Base-by-base conservation (phyloP, 2,329 filamentous ascomycete genomes). In the Fusarium hainanense region DNA sequence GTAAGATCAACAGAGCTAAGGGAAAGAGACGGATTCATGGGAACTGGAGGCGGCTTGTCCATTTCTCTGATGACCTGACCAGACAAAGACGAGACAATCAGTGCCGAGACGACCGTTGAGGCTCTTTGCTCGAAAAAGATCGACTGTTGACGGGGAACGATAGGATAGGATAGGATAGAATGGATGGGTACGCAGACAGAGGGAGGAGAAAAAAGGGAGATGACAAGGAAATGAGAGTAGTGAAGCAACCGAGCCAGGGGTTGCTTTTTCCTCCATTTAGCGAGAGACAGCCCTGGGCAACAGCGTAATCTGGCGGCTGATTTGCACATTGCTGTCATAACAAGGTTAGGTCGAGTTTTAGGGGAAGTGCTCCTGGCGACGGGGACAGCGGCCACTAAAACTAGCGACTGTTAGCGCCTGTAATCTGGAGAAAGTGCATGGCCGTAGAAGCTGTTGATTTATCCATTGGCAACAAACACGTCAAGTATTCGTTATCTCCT, bases 361-460 rank as follows among this genome's bases (percentile, higher is more conserved):
- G 62, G 66, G 61, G 56, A 55, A 51, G 40, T 28, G 25, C 47
- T 41, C 67, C 49, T 62, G 58, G 66, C 37, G 48, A 67, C 57
- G 57, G 67, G 66, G 66, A 16, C 43, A 44, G 34, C 57, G 67
- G 67, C 67, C 67, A 68, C 67, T 69, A 70, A 63, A 68, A 18
- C 44, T 67, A 70, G 66, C 56, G 62, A 63, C 50, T 12, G 18
- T 37, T 68, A 70, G 67, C 67, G 65, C 64, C 47, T 58, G 34
- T 46, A 52, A 64, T 50, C 51, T 60, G 30, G 40, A 30, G 49
- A 54, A 54, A 32, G 46, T 43, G 42, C 43, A 54, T 57, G 27
- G 20, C 47, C n/a, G 42, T 55, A 46, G 48, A 46, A 62, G 68
- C 56, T 70, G 68, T 49, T 57, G 58, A 54, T 59, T 66, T 62